These are phyloP conservation scores for Cystobasidiopsis lactophilus DNA, from an alignment of 768 basidiomycete genomes.

Conservation along the genomic window DNA sequence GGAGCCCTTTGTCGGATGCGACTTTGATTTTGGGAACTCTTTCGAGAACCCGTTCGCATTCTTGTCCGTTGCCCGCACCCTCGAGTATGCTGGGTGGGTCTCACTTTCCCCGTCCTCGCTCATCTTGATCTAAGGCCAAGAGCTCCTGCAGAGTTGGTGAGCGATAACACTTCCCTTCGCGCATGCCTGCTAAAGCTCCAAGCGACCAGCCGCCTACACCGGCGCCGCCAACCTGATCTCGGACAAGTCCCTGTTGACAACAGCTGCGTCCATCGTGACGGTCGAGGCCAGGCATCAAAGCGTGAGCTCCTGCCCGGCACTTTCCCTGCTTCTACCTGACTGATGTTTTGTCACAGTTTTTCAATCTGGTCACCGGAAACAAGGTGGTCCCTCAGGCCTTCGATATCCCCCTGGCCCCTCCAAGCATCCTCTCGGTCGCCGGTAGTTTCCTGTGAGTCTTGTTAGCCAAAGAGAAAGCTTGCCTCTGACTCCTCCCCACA, in stretches of 20 bases:
- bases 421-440: constrained; percentile 7
- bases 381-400: constrained; percentile 44
- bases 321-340: no score
- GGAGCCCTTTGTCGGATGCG: constrained; percentile 37
- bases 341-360: constrained; percentile 10
- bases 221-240: constrained; percentile 26
- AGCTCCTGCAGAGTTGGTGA: no score
- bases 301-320: background rate
- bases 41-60: constrained; percentile 40
- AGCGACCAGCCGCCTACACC: no score
- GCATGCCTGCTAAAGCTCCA: no score
- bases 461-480: no score
- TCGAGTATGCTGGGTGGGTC: constrained; percentile 56
- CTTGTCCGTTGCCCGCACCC: constrained; percentile 44
- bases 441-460: constrained; percentile 7
- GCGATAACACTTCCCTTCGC: no score
- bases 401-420: constrained; percentile 39
- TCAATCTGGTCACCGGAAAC: constrained; percentile 41
- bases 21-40: constrained; percentile 43
- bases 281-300: no score
- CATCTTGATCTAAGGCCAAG: no score
- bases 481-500: no score
- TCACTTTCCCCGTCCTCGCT: no score
- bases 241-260: background rate
- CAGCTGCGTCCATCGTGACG: background rate